These are phyloP conservation scores for Fonsecaea nubica DNA, from an alignment of 2,329 filamentous ascomycete genomes.

Conservation along the genomic window DNA sequence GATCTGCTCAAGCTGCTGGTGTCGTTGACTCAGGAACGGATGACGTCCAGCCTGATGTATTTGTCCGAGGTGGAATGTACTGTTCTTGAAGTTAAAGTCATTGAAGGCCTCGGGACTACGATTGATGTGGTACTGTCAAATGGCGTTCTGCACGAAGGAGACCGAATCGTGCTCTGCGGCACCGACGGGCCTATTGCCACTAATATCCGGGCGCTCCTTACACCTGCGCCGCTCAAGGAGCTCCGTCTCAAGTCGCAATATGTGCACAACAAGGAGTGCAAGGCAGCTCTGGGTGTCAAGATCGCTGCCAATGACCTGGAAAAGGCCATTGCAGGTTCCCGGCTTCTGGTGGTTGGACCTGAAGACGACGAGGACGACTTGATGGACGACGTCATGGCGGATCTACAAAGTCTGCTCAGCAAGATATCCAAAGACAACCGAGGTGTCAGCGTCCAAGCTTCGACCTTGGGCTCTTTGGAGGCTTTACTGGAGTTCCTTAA, in stretches of 20 bases:
- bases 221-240: slow-evolving; percentile 90
- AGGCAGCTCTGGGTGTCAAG: slow-evolving; percentile 97
- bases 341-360: slow-evolving; percentile 89
- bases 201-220: slow-evolving; percentile 92
- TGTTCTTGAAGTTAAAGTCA: slow-evolving; percentile 97
- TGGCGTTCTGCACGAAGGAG: slow-evolving; percentile 90
- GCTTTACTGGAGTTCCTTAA: slow-evolving; percentile 95
- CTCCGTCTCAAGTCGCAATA: slow-evolving; percentile 94
- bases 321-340: slow-evolving; percentile 93
- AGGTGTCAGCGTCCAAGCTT: slow-evolving; percentile 96
- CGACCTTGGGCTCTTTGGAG: slow-evolving; percentile 94
- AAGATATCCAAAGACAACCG: slow-evolving; percentile 90
- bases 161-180: slow-evolving; percentile 92
- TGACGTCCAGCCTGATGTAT: slow-evolving; percentile 98
- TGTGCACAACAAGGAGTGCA: slow-evolving; percentile 99
- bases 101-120: slow-evolving; percentile 97
- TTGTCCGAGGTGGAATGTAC: slow-evolving; percentile 97
- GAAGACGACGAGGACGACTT: slow-evolving; percentile 97
- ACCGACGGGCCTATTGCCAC: slow-evolving; percentile 95
- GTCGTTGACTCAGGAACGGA: slow-evolving; percentile 91
- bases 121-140: slow-evolving; percentile 98
- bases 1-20: slow-evolving; percentile 97
- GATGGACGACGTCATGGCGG: slow-evolving; percentile 93
- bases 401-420: slow-evolving; percentile 88
- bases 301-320: slow-evolving; percentile 96